Conservation (phyloP, 768 basidiomycete species). For the Lentinula sp. region DNA sequence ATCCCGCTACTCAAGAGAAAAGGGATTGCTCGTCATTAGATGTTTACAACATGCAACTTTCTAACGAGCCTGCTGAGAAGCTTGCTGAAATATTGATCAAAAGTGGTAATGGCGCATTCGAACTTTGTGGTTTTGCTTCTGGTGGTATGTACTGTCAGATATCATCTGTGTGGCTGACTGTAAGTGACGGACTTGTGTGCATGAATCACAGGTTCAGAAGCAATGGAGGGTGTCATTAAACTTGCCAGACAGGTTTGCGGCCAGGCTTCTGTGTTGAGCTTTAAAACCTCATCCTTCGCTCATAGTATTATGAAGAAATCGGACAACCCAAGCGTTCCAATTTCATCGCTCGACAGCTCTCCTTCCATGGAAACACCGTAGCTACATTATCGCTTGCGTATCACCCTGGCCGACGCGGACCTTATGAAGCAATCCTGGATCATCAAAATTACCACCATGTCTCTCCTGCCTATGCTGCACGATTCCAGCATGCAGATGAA, state of each 20-base stretch:
- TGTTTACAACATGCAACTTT: slow-evolving; percentile 83
- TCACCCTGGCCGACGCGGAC: slow-evolving; percentile 61
- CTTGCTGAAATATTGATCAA: slow-evolving; percentile 63
- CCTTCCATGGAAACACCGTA: slow-evolving; percentile 84
- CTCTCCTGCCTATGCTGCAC: slow-evolving; percentile 79
- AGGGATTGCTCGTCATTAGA: slow-evolving; percentile 35
- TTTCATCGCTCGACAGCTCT: slow-evolving; percentile 73
- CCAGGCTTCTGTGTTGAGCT: not conserved
- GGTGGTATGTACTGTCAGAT: slow-evolving; percentile 43
- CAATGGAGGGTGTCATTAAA: slow-evolving; percentile 85
- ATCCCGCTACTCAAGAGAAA: not conserved
- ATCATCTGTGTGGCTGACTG: not conserved
- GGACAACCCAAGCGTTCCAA: slow-evolving; percentile 67
- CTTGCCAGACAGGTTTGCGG: slow-evolving; percentile 62
- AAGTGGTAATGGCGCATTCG: slow-evolving; percentile 70
- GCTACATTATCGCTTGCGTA: slow-evolving; percentile 62
- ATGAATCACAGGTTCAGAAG: slow-evolving; percentile 63
- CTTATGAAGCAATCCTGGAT: slow-evolving; percentile 64
- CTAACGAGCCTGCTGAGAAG: slow-evolving; percentile 76
- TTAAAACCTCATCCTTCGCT: not conserved
- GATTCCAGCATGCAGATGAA: slow-evolving; percentile 68
- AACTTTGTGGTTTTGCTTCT: slow-evolving; percentile 62
- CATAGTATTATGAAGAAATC: slow-evolving; percentile 64
- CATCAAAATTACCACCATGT: slow-evolving; percentile 73
- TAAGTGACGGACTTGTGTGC: not conserved